Base-by-base conservation (phyloP, 2,329 filamentous ascomycete genomes). In the Fusarium brevicatenulatum region DNA sequence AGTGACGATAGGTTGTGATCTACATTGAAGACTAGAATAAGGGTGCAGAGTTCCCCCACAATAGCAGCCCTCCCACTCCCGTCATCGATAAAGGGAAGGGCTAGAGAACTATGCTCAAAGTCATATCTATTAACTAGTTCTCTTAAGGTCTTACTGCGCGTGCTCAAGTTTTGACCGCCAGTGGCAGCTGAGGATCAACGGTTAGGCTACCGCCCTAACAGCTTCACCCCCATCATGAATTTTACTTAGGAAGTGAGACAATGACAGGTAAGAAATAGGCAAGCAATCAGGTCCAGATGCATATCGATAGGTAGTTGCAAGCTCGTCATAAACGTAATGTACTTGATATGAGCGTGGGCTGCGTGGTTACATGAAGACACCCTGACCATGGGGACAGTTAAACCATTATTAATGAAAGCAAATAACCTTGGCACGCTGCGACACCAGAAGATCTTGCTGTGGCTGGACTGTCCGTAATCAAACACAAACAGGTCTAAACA, bases 81-180 rank as follows among this genome's bases (percentile, higher is more conserved):
- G 32, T 28, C 39, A 25, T 34, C n/a, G 47, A 65, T 43, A 54
- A 58, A 65, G 39, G 25, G 50, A 57, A 46, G 40, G 36, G 32
- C 30, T 37, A 43, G 32, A 37, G 42, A 70, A 59, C n/a, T 34
- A 36, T 16, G 23, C 34, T 10, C 15, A 18, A 39, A 25, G 46
- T 23, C 47, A 53, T 54, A 64, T 61, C 58, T 47, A 71, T 67
- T 73, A 62, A 70, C 32, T 64, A 32, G 9, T 47, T 43, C 52
- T 50, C 28, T 63, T 42, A 34, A 56, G 30, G 55, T 57, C 44
- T 30, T 42, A 15, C 46, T 54, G 70, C 70, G 70, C 66, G 66
- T 73, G 70, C 62, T 60, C 70, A 63, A 23, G 30, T 60, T 67
- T 59, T 73, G 70, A 73, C 73, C 70, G 70, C 34, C 66, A 54